A percentile compares a stretch with the other conserved stretches of the same genome.
Conservation (phyloP, 257 asterid species). For the Asclepias syriaca region DNA sequence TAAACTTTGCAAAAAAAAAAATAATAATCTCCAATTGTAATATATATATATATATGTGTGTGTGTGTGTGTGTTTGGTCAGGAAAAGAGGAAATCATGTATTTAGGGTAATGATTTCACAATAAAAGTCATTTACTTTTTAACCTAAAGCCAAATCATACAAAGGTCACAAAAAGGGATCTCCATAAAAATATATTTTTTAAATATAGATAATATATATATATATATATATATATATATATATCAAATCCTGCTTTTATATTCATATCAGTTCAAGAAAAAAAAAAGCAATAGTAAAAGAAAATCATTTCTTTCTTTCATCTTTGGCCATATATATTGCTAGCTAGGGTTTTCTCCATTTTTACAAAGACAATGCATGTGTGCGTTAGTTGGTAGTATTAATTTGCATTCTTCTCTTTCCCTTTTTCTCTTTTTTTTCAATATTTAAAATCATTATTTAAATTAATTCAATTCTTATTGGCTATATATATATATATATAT, state of each 20-base stretch:
- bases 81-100: constrained; percentile 21
- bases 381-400: not conserved
- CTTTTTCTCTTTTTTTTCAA: no score
- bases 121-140: constrained; percentile 61
- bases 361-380: constrained; percentile 9
- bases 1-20: constrained; percentile 17
- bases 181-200: constrained; percentile 7
- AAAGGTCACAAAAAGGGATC: constrained; percentile 32
- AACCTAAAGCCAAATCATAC: constrained; percentile 52
- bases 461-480: no score
- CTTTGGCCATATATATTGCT: not conserved
- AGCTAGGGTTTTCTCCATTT: constrained; percentile 15
- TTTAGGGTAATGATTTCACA: constrained; percentile 53
- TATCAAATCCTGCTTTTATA: no score
- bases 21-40: not conserved
- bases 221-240: no score
- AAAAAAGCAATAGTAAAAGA: constrained; percentile 12
- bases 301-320: constrained; percentile 3
- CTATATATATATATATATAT: no score
- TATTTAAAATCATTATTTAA: no score
- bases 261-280: constrained; percentile 2
- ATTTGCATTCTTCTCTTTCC: not conserved
- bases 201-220: no score
- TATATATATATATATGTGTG: not conserved
- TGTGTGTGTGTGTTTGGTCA: constrained; percentile 9